Evolutionary conservation across 2,329 filamentous ascomycete species (phyloP).

Genomic region (Aureobasidium sp.): DNA sequence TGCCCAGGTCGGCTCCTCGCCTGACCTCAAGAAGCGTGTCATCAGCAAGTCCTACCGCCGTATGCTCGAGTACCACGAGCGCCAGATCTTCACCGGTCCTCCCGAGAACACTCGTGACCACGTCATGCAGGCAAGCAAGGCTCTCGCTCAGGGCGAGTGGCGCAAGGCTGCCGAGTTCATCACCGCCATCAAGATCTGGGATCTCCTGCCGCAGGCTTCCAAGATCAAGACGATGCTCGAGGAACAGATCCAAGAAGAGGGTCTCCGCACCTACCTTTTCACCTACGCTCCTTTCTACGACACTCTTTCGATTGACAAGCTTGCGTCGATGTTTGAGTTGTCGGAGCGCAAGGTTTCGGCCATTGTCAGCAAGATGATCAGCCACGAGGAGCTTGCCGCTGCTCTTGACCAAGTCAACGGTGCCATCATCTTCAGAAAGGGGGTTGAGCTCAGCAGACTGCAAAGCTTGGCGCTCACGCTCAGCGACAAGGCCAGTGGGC

Average conservation of each 20-base stretch:
- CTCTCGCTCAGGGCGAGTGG: conserved; percentile 94
- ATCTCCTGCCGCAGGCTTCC: conserved; percentile 84
- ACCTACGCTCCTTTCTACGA: conserved; percentile 99
- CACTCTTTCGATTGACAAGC: conserved; percentile 76
- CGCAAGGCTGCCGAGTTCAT: conserved; percentile 92
- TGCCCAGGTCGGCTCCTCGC: conserved; percentile 91
- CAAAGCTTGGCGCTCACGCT: conserved; percentile 91
- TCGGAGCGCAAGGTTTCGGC: conserved; percentile 84
- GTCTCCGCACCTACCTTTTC: conserved; percentile 95
- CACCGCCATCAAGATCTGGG: conserved; percentile 99
- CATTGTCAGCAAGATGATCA: conserved; percentile 98
- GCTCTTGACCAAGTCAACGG: conserved; percentile 96
- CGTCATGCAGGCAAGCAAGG: conserved; percentile 98
- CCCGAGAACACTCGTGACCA: conserved; percentile 98
- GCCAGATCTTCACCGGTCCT: conserved; percentile 96
- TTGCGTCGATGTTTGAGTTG: conserved; percentile 93
- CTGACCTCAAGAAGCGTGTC: conserved; percentile 92
- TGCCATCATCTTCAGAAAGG: conserved; percentile 98
- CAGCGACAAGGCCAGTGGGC: conserved; percentile 88
- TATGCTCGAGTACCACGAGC: conserved; percentile 98
- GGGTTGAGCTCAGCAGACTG: conserved; percentile 90
- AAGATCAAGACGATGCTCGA: conserved; percentile 97
- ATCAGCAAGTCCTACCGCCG: conserved; percentile 99
- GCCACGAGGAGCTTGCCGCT: conserved; percentile 92
- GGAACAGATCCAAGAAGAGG: conserved; percentile 97